These are phyloP conservation scores for Raffaelea arxii DNA, from an alignment of 2,329 filamentous ascomycete species.

Conservation along the genomic window DNA sequence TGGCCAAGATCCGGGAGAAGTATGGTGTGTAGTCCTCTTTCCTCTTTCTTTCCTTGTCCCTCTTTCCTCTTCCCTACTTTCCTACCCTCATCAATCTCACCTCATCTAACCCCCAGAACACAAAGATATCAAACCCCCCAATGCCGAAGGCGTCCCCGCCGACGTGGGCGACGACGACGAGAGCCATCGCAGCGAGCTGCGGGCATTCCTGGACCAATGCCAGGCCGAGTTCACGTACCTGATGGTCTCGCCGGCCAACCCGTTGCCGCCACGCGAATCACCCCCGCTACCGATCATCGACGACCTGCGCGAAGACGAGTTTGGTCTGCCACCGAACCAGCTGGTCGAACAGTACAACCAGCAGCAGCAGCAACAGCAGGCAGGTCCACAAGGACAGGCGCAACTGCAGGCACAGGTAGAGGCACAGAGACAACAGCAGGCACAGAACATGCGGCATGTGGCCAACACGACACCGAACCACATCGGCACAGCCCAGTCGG, in stretches of 20 bases:
- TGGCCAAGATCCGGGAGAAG: slow-evolving; percentile 45
- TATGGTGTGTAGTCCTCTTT: background rate
- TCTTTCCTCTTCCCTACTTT: slow-evolving; percentile 4
- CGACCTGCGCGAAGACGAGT: slow-evolving; percentile 47
- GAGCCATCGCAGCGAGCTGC: slow-evolving; percentile 41
- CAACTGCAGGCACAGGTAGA: slow-evolving; percentile 42
- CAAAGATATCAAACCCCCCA: slow-evolving; percentile 26
- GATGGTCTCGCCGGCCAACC: slow-evolving; percentile 58
- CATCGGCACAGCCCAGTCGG: slow-evolving; percentile 35
- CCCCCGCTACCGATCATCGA: slow-evolving; percentile 45
- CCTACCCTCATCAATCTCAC: no score
- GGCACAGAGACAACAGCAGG: slow-evolving; percentile 28
- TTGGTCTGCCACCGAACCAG: slow-evolving; percentile 32
- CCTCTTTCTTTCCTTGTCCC: background rate
- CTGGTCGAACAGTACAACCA: slow-evolving; percentile 22
- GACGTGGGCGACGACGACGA: slow-evolving; percentile 40
- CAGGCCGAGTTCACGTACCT: slow-evolving; percentile 58
- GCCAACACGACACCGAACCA: slow-evolving; percentile 45
- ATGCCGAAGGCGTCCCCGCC: slow-evolving; percentile 35
- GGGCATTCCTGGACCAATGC: slow-evolving; percentile 54
- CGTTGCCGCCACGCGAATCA: slow-evolving; percentile 53
- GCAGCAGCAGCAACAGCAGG: slow-evolving; percentile 11
- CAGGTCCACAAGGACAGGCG: slow-evolving; percentile 40
- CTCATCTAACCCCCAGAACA: no score
- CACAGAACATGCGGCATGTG: slow-evolving; percentile 31